These are phyloP conservation scores for Rhizophagus clarus DNA, from an alignment of 192 early-diverging fungal species.

Conservation along the genomic window DNA sequence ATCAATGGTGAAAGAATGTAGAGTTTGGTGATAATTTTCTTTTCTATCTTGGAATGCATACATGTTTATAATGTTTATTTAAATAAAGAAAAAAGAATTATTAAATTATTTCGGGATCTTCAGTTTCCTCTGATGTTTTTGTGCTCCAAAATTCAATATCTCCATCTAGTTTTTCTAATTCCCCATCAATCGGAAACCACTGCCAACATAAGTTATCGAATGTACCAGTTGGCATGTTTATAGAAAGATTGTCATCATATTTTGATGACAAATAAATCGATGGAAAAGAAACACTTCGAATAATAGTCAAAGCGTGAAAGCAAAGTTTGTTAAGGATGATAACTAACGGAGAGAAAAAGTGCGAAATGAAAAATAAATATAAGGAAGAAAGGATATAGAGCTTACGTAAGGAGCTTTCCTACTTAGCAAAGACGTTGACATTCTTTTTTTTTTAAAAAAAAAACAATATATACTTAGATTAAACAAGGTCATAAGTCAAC, in stretches of 20 bases:
- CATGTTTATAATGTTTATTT: background rate
- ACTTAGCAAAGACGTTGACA: background rate
- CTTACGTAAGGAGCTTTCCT: conserved; percentile 19
- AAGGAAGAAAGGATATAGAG: conserved; percentile 24
- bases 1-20: conserved; percentile 47
- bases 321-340: background rate
- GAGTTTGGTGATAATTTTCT: conserved; percentile 35
- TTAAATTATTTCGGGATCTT: too few relatives aligned
- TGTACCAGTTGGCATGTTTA: background rate
- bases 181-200: conserved; percentile 23
- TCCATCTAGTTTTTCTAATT: background rate
- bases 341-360: background rate
- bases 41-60: background rate
- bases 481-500: background rate
- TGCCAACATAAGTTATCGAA: conserved; percentile 28
- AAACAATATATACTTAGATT: background rate
- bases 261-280: background rate
- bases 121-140: background rate
- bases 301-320: conserved; percentile 24
- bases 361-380: background rate
- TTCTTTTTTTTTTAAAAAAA: background rate
- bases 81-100: too few relatives aligned
- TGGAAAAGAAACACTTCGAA: conserved; percentile 11
- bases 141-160: conserved; percentile 10
- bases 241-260: conserved; percentile 1